These are phyloP conservation scores for Dendrostoma leiphaemia DNA, from an alignment of 2,329 filamentous ascomycete genomes.

Conservation along the genomic window DNA sequence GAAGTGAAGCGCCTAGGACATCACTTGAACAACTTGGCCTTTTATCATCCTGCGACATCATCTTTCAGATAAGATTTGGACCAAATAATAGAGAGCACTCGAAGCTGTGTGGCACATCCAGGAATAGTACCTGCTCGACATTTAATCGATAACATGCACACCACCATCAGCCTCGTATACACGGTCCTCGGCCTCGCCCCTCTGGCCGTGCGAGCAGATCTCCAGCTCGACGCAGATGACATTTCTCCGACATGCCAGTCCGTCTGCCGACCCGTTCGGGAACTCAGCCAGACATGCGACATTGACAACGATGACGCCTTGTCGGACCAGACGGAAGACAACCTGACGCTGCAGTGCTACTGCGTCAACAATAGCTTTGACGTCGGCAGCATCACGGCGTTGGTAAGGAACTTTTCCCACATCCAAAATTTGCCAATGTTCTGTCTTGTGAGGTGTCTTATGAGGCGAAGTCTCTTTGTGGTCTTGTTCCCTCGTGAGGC, in stretches of 20 bases:
- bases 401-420: no score
- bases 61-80: no score
- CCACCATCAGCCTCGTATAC: constrained; percentile 26
- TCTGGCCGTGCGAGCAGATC: constrained; percentile 25
- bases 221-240: constrained; percentile 33
- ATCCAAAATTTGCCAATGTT: no score
- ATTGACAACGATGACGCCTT: constrained; percentile 44
- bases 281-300: constrained; percentile 37
- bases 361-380: constrained; percentile 41
- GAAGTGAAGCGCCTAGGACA: no score
- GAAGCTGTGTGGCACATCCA: no score
- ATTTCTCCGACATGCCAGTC: constrained; percentile 32
- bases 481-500: no score
- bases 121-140: no score
- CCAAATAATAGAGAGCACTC: no score
- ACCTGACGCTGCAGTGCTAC: constrained; percentile 37
- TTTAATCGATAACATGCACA: constrained; percentile 28
- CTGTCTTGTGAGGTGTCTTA: no score
- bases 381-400: constrained; percentile 32
- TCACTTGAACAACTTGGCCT: no score
- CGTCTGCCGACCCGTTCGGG: constrained; percentile 36
- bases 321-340: constrained; percentile 32
- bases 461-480: no score
- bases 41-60: no score
- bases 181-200: constrained; percentile 27